Evolutionary conservation across 306 rosid genomes (phyloP).

Genomic region (Glycine latifolia): DNA sequence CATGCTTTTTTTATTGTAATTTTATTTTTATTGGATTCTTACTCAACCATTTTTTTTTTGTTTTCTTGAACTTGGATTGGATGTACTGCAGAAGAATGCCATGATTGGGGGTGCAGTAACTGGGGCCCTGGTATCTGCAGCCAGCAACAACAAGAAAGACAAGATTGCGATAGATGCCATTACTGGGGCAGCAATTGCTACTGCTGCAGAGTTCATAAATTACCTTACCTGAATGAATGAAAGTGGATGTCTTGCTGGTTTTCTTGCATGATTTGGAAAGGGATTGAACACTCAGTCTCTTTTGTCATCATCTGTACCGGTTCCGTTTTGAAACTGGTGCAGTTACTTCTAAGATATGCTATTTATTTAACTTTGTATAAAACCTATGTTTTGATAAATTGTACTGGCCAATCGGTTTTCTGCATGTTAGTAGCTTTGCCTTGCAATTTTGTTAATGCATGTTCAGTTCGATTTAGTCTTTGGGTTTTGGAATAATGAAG

Average conservation of each 20-base stretch:
- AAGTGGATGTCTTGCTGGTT: slow-evolving; percentile 14
- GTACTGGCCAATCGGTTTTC: not conserved
- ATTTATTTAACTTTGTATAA: slow-evolving; percentile 1
- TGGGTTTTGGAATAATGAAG: slow-evolving; percentile 14
- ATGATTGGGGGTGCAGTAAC: slow-evolving; percentile 89
- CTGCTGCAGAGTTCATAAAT: slow-evolving; percentile 85
- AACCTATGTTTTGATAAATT: slow-evolving; percentile 38
- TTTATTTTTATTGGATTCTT: slow-evolving; percentile 32
- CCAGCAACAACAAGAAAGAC: slow-evolving; percentile 54
- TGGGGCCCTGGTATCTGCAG: slow-evolving; percentile 80
- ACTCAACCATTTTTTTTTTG: not conserved
- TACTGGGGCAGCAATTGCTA: slow-evolving; percentile 91
- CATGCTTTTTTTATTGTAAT: slow-evolving; percentile 4
- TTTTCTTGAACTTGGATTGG: slow-evolving; percentile 46
- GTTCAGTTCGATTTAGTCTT: slow-evolving; percentile 18
- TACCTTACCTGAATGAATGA: slow-evolving; percentile 67
- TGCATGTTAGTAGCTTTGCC: not conserved
- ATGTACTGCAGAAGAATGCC: slow-evolving; percentile 83
- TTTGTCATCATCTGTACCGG: too few species aligned
- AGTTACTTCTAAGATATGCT: slow-evolving; percentile 23
- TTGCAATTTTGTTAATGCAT: slow-evolving; percentile 19
- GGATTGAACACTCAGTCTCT: not conserved
- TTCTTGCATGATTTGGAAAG: slow-evolving; percentile 36
- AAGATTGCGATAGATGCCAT: slow-evolving; percentile 72
- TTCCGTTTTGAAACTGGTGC: not conserved